Conservation (phyloP, 345 rosid species). For the Mallotus nudiflorus region DNA sequence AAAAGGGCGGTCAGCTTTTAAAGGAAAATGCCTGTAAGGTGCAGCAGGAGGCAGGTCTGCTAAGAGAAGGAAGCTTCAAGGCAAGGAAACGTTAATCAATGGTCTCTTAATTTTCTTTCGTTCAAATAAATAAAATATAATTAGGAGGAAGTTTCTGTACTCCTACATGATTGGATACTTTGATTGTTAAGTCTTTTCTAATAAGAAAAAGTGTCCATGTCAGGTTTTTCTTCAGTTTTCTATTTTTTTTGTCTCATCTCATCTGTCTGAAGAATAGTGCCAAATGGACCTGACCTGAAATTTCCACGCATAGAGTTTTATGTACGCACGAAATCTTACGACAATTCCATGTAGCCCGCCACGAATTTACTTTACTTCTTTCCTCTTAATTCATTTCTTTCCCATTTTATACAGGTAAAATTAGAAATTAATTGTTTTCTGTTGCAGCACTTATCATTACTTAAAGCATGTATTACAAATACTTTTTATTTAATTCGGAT, state of each 20-base stretch:
- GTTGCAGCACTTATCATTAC: too few relatives aligned
- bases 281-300: too few relatives aligned
- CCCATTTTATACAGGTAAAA: too few relatives aligned
- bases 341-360: too few relatives aligned
- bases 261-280: too few relatives aligned
- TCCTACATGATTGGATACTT: not conserved
- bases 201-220: not conserved
- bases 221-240: not conserved
- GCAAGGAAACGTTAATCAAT: conserved; percentile 9
- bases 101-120: not conserved
- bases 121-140: not conserved
- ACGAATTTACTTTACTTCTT: too few relatives aligned
- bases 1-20: conserved; percentile 6
- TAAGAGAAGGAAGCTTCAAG: not conserved
- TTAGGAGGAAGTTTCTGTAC: conserved; percentile 23
- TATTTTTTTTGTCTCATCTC: not conserved
- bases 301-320: too few relatives aligned
- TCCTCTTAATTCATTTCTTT: too few relatives aligned
- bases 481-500: not conserved
- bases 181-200: not conserved
- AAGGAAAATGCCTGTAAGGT: conserved; percentile 13
- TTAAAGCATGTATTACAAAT: too few relatives aligned
- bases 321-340: too few relatives aligned
- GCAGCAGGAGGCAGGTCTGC: not conserved
- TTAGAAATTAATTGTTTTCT: too few relatives aligned